These are phyloP conservation scores for Pseudognaphalium luteoalbum DNA, from an alignment of 129 eudicot genomes.

Conservation along the genomic window DNA sequence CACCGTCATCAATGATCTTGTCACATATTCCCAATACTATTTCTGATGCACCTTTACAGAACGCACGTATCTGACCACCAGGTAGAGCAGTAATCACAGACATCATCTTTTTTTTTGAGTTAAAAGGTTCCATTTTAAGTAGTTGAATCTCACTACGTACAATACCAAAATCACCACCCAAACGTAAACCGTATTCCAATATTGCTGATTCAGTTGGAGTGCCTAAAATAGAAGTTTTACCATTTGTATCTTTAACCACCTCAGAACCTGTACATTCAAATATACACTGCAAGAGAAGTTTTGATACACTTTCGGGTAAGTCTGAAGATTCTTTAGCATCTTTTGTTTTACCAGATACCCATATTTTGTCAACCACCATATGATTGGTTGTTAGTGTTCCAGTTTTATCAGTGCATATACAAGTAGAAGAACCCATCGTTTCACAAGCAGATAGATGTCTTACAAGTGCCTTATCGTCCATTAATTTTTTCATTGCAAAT, in stretches of 20 bases:
- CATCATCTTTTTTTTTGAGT: conserved; percentile 78
- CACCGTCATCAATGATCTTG: conserved; percentile 49
- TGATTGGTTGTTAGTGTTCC: conserved; percentile 94
- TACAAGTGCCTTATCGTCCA: conserved; percentile 80
- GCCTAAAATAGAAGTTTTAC: conserved; percentile 68
- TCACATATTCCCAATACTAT: conserved; percentile 68
- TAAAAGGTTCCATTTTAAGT: conserved; percentile 75
- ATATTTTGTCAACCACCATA: conserved; percentile 77
- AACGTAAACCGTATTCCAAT: conserved; percentile 64
- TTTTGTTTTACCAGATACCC: conserved; percentile 56
- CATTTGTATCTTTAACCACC: conserved; percentile 70
- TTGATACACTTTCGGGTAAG: conserved; percentile 37
- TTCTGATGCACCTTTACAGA: conserved; percentile 95
- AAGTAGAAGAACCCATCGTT: conserved; percentile 91
- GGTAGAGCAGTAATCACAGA: conserved; percentile 75
- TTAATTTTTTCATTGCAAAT: conserved; percentile 89
- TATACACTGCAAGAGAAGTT: conserved; percentile 64
- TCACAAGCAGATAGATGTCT: conserved; percentile 93
- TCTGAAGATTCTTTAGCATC: conserved; percentile 37
- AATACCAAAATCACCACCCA: conserved; percentile 68
- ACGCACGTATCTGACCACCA: conserved; percentile 57
- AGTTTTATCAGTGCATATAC: conserved; percentile 89
- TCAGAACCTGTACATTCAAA: conserved; percentile 80
- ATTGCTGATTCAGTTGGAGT: conserved; percentile 93
- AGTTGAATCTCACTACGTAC: conserved; percentile 50